phyloP scores from a whole-genome alignment of 495 filamentous ascomycete species.

The Darksidea phi region DNA sequence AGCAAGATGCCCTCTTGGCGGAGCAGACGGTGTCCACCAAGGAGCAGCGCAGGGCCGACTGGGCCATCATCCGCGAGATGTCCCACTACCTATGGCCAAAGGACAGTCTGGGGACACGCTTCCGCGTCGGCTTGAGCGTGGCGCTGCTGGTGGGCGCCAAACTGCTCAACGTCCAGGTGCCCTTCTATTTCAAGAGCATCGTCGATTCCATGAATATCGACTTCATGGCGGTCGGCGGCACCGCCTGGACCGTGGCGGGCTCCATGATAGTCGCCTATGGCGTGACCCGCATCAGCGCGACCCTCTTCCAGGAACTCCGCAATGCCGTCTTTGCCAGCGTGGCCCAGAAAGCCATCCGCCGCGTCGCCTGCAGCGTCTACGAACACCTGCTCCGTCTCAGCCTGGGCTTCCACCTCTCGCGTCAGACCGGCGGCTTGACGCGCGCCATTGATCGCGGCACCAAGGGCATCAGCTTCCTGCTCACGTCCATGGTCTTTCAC shows the following conservation, averaged over 20 bases:
- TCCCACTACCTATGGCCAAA: constrained; percentile 94
- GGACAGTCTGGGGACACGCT: constrained; percentile 75
- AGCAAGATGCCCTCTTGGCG: constrained; percentile 54
- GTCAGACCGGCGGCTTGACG: constrained; percentile 92
- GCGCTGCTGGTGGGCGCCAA: constrained; percentile 85
- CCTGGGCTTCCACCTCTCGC: constrained; percentile 86
- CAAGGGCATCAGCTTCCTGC: constrained; percentile 93
- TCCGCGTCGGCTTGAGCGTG: constrained; percentile 78
- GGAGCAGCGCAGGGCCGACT: constrained; percentile 93
- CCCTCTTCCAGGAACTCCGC: constrained; percentile 82
- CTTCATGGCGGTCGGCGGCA: constrained; percentile 76
- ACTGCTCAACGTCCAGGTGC: constrained; percentile 91
- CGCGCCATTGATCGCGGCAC: constrained; percentile 95
- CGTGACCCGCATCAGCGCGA: constrained; percentile 78
- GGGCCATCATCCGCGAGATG: constrained; percentile 99
- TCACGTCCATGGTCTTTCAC: constrained; percentile 98
- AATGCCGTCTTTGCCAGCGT: constrained; percentile 97
- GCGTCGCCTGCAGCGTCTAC: constrained; percentile 88
- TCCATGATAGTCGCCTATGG: constrained; percentile 91
- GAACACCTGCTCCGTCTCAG: constrained; percentile 85
- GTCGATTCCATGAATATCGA: constrained; percentile 97
- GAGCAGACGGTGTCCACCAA: constrained; percentile 61
- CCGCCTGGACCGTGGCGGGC: constrained; percentile 82
- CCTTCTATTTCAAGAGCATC: constrained; percentile 98
- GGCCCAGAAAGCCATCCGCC: constrained; percentile 91